These are phyloP conservation scores for Candida chauliodis DNA, from an alignment of 805 yeast species.

Conservation along the genomic window DNA sequence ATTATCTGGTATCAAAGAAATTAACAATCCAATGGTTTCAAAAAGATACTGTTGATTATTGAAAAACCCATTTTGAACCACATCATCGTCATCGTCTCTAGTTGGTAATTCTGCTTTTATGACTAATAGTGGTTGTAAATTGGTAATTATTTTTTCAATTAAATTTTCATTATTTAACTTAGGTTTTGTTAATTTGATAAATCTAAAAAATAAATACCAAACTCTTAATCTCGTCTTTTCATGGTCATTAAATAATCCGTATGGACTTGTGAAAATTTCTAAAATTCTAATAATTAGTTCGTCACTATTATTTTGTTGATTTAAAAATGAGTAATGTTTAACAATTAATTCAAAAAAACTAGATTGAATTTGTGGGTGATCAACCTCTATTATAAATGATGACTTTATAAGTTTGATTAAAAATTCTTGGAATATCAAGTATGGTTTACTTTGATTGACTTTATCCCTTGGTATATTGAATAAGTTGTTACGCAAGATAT, in stretches of 20 bases:
- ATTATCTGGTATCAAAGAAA: slow-evolving; percentile 39
- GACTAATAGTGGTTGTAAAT: slow-evolving; percentile 58
- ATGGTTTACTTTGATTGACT: slow-evolving; percentile 64
- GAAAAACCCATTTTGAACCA: slow-evolving; percentile 51
- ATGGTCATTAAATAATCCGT: slow-evolving; percentile 74
- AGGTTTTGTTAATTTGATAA: slow-evolving; percentile 74
- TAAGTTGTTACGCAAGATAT: slow-evolving; percentile 73
- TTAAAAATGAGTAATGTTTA: slow-evolving; percentile 67
- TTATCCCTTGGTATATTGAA: slow-evolving; percentile 66
- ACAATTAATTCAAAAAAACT: slow-evolving; percentile 81
- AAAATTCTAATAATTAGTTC: slow-evolving; percentile 52
- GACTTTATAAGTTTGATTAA: slow-evolving; percentile 53
- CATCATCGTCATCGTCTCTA: slow-evolving; percentile 54
- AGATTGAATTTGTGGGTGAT: slow-evolving; percentile 80
- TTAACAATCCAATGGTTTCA: slow-evolving; percentile 80
- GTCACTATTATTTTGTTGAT: slow-evolving; percentile 36
- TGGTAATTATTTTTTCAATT: slow-evolving; percentile 55
- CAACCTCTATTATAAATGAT: slow-evolving; percentile 42
- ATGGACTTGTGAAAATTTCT: slow-evolving; percentile 72
- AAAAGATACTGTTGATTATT: slow-evolving; percentile 78
- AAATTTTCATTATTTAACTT: slow-evolving; percentile 38
- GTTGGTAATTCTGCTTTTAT: slow-evolving; percentile 57
- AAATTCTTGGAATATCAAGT: slow-evolving; percentile 57
- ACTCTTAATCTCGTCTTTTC: slow-evolving; percentile 77
- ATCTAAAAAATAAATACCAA: slow-evolving; percentile 87